Base-by-base conservation (phyloP, 306 rosid genomes). In the Nissolia schottii region DNA sequence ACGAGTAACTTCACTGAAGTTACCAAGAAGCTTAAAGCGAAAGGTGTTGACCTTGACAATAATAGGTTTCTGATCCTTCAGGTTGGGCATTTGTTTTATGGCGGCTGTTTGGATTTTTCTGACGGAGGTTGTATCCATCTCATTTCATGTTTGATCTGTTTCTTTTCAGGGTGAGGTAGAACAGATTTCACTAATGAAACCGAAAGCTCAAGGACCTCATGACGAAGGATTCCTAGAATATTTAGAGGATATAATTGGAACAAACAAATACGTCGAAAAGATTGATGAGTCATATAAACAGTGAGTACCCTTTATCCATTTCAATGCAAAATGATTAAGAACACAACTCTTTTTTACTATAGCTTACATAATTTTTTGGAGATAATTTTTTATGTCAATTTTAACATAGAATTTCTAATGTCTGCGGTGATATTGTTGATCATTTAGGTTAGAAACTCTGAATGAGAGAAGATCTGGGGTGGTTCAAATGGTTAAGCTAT, bases 151-250 rank as follows among this genome's bases (percentile, higher is more conserved):
- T 71, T 83, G 66, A 49, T 58, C 46, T 78, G 76, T 77, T 76
- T 63, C 56, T 71, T 78, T 13, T 72, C 79, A 94, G 97, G 99
- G 99, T 43, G 97, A 94, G 70, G 99, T 94, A 13, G 99, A 94
- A 80, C 99, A 91, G 80, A 94, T 94, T 85, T 93, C 98, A 25
- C 80, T 93, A 56, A 91, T 93, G 98, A 93, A 91, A 79, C 98
- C 98, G 70, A 93, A 93, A 82, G 90, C 94, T 67, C 98, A 93
- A 86, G 98, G 98, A 64, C 88, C 94, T 59, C 98, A 94, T 53
- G 99, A 94, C 81, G 99, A 91, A 77, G 97, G 99, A 32, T 94
- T 94, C 80, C 92, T 94, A 73, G 99, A 94, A 80, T 94, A 94
- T 86, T 87, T 94, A 2, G 99, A 94, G 81, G 99, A 94, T 70